A percentile compares a stretch with the other conserved stretches of the same genome.
Conservation (phyloP, 1,284 basidiomycete species). For the Ganoderma boninense region DNA sequence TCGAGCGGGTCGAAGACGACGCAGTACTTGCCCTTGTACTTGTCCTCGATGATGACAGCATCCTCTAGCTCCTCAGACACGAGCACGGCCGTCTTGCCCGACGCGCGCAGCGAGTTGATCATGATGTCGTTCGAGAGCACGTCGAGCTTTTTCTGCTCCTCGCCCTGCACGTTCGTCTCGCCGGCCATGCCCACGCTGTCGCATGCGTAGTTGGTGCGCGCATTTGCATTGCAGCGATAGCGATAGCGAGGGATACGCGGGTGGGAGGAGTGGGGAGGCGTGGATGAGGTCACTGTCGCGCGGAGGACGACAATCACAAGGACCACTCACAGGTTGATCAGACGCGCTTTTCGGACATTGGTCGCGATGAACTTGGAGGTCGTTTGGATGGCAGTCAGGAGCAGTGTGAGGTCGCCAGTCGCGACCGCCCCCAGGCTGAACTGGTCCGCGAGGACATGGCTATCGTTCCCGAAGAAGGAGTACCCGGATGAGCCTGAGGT, state of each 20-base stretch:
- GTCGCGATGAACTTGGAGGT: constrained; percentile 98
- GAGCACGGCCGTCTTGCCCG: constrained; percentile 95
- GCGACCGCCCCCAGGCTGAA: constrained; percentile 80
- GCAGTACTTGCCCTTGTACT: constrained; percentile 86
- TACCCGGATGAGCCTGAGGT: constrained; percentile 19
- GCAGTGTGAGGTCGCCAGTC: constrained; percentile 93
- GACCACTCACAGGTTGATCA: constrained; percentile 91
- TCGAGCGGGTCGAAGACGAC: constrained; percentile 99
- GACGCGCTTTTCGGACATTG: constrained; percentile 95
- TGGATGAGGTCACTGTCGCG: constrained; percentile 11
- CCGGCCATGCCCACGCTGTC: constrained; percentile 92
- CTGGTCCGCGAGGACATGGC: constrained; percentile 89
- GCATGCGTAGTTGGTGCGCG: neutral
- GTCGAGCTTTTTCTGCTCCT: constrained; percentile 99
- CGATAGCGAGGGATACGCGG: neutral
- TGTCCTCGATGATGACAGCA: constrained; percentile 88
- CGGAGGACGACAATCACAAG: constrained; percentile 14
- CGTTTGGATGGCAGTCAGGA: constrained; percentile 96
- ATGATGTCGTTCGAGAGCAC: constrained; percentile 99
- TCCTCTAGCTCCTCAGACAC: constrained; percentile 97
- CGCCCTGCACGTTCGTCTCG: constrained; percentile 96
- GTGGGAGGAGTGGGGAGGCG: constrained; percentile 14
- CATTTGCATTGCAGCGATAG: neutral
- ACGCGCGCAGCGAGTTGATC: constrained; percentile 94
- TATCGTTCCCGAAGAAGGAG: constrained; percentile 40